A percentile compares a stretch with the other conserved stretches of the same genome.
Conservation (phyloP, 768 basidiomycete genomes). For the Leccinum disarticulatum region DNA sequence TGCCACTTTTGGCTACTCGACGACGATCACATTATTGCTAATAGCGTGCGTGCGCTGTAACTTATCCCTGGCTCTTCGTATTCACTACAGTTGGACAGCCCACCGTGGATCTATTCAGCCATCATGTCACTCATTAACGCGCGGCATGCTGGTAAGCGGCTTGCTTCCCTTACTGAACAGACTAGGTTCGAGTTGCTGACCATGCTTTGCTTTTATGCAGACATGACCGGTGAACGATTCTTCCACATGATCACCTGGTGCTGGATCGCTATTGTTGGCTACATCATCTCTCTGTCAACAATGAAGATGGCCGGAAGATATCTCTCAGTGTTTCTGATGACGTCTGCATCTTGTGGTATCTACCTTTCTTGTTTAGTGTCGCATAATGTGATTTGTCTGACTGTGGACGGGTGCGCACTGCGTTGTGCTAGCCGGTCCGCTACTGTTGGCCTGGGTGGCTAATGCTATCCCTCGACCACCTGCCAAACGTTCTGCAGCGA, state of each 20-base stretch:
- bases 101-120: conserved; percentile 59
- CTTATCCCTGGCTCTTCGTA: background rate
- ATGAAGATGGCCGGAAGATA: conserved; percentile 52
- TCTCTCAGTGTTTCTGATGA: conserved; percentile 63
- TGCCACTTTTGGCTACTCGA: conserved; percentile 28
- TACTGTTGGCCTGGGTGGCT: conserved; percentile 60
- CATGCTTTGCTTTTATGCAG: conserved; percentile 32
- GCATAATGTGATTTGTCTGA: background rate
- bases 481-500: conserved; percentile 51
- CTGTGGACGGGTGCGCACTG: background rate
- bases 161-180: background rate
- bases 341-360: conserved; percentile 37
- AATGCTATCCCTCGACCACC: conserved; percentile 62
- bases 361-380: background rate
- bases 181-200: background rate
- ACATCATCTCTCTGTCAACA: conserved; percentile 58
- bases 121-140: conserved; percentile 41
- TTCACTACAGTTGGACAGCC: conserved; percentile 35
- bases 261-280: conserved; percentile 63
- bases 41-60: conserved; percentile 51
- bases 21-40: conserved; percentile 56
- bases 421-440: conserved; percentile 35
- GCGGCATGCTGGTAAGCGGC: conserved; percentile 38
- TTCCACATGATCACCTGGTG: conserved; percentile 57
- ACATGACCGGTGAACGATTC: conserved; percentile 62